phyloP scores from a whole-genome alignment of 352 stramenopile genomes.

The Pythium myriotylum region DNA sequence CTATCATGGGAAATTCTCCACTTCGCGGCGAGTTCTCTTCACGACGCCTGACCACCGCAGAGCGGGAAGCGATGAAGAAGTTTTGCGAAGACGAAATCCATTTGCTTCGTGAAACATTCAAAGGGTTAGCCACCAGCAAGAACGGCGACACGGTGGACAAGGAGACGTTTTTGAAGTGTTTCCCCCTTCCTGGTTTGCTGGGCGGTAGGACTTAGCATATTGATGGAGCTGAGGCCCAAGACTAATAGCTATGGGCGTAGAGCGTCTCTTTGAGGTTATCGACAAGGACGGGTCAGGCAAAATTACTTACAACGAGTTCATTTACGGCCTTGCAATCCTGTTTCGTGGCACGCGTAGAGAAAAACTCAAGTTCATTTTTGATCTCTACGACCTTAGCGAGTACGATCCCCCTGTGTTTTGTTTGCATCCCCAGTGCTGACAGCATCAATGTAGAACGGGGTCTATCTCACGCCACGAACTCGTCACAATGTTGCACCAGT shows the following conservation, averaged over 20 bases:
- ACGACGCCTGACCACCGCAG: conserved; percentile 47
- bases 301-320: conserved; percentile 93
- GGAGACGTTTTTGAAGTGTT: conserved; percentile 94
- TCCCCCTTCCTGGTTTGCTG: conserved; percentile 89
- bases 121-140: conserved; percentile 63
- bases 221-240: too few species aligned
- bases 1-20: conserved; percentile 63
- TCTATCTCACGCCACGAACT: conserved; percentile 89
- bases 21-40: conserved; percentile 58
- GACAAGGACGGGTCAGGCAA: conserved; percentile 88
- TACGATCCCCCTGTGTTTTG: conserved; percentile 21
- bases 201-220: conserved; percentile 44
- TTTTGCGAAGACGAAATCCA: conserved; percentile 82
- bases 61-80: conserved; percentile 73
- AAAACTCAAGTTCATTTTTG: conserved; percentile 94
- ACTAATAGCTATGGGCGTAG: conserved; percentile 26
- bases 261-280: conserved; percentile 92
- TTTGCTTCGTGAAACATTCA: conserved; percentile 79
- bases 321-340: conserved; percentile 87
- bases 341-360: conserved; percentile 87
- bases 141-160: conserved; percentile 87
- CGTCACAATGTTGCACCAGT: conserved; percentile 85
- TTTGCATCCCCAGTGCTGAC: not conserved
- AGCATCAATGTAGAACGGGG: conserved; percentile 43
- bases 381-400: conserved; percentile 91